A percentile compares a stretch with the other conserved stretches of the same genome.
Conservation (phyloP, 331 rosid species). For the Spiraea crenata region DNA sequence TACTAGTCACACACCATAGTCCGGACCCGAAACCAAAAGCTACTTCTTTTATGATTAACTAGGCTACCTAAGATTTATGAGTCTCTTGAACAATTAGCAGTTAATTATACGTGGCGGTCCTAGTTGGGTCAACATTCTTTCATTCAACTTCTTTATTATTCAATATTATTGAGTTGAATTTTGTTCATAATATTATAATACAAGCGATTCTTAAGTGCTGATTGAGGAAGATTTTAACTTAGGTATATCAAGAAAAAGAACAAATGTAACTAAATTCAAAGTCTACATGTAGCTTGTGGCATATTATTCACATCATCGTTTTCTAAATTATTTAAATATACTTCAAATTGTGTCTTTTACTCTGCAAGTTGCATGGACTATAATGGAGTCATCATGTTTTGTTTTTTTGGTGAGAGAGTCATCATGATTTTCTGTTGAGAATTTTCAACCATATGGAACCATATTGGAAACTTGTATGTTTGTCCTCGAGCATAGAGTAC, state of each 20-base stretch:
- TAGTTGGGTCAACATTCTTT: constrained; percentile 36
- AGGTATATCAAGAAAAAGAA: too few relatives aligned
- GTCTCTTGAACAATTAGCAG: constrained; percentile 1
- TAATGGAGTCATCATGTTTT: neutral
- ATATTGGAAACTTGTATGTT: neutral
- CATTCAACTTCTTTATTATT: constrained; percentile 3
- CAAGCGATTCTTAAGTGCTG: too few relatives aligned
- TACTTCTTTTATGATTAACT: constrained; percentile 18
- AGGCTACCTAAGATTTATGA: neutral
- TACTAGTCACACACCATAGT: constrained; percentile 27
- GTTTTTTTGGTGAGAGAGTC: too few relatives aligned
- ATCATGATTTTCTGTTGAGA: constrained; percentile 1
- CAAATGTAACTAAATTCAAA: too few relatives aligned
- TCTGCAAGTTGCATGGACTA: constrained; percentile 18
- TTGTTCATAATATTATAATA: neutral
- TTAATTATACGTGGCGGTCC: constrained; percentile 28
- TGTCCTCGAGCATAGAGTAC: constrained; percentile 15
- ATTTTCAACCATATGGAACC: constrained; percentile 5
- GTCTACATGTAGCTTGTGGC: too few relatives aligned
- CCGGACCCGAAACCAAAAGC: constrained; percentile 29
- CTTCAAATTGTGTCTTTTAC: too few relatives aligned
- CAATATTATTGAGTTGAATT: neutral
- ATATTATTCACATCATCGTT: too few relatives aligned
- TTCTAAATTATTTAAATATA: too few relatives aligned
- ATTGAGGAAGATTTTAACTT: too few relatives aligned